Evolutionary conservation across 2,329 filamentous ascomycete genomes (phyloP), one percentile per base, ranked within the genome.

Genomic region (Gyromitra esculenta): DNA sequence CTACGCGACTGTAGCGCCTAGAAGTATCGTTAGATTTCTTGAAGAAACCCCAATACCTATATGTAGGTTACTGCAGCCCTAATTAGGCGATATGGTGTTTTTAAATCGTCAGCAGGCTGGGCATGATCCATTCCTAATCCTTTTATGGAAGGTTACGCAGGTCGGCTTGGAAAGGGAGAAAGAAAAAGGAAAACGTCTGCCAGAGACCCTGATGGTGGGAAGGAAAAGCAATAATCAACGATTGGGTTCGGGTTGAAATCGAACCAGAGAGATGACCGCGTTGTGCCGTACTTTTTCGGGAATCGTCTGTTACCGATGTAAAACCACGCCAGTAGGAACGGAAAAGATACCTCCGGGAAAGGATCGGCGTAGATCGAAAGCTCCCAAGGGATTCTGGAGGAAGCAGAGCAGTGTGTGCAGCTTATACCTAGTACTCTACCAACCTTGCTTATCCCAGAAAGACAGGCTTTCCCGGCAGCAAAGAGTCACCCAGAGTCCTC

Each of bases 231-330:
- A 66, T 69, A 62, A n/a, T 77, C 52, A 68, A 59, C 62, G 56
- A 74, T 57, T 77, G 75, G 64, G 48, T 56, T 71, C 21, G 59
- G 52, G 68, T 64, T 63, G 56, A 60, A 64, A 75, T 74, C 64
- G 72, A 62, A 56, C 72, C 57, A 69, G 72, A 59, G 72, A 64
- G 66, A 74, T 52, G 71, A 70, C 65, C 72, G 65, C 72, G 70
- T 72, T 62, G 37, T 75, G 72, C 59, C 66, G 59, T 75, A 75
- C 72, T 62, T 43, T 31, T 75, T 65, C 59, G 71, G 72, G 66
- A 75, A 75, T 75, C 59, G 59, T 65, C 72, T 75, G 57, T 65
- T 70, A 75, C 72, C 72, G 65, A 75, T 70, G 72, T 65, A 75
- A 70, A 75, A 71, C 65, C 60, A 71, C 65, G 41, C 72, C 72